Evolutionary conservation across 257 asterid genomes (phyloP).

Genomic region (Asclepias syriaca): DNA sequence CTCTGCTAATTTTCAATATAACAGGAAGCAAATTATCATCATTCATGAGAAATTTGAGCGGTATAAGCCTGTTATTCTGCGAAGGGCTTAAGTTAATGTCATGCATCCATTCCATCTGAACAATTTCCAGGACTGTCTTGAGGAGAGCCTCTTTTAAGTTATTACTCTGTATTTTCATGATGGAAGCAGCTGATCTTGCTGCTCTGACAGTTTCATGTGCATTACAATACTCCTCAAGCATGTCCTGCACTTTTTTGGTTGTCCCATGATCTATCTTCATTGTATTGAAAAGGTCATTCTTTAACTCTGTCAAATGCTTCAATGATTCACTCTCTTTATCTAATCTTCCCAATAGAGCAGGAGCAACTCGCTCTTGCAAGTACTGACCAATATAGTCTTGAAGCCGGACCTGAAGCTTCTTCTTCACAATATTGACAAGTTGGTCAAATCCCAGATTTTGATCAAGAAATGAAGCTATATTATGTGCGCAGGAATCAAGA

Average conservation of each 20-base stretch:
- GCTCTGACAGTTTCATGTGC: slow-evolving; percentile 89
- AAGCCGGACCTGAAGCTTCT: slow-evolving; percentile 56
- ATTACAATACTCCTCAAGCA: slow-evolving; percentile 88
- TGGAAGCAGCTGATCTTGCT: slow-evolving; percentile 73
- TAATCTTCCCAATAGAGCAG: slow-evolving; percentile 51
- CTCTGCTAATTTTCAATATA: slow-evolving; percentile 63
- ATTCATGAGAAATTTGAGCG: slow-evolving; percentile 50
- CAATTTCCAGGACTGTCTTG: slow-evolving; percentile 71
- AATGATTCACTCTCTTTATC: slow-evolving; percentile 57
- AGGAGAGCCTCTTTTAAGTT: slow-evolving; percentile 73
- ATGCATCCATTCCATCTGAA: slow-evolving; percentile 92
- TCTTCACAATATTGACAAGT: slow-evolving; percentile 70
- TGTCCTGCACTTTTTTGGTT: slow-evolving; percentile 48
- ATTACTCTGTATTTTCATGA: slow-evolving; percentile 71
- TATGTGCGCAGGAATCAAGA: slow-evolving; percentile 76
- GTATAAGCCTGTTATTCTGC: slow-evolving; percentile 54
- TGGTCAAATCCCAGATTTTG: slow-evolving; percentile 84
- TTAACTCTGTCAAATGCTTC: slow-evolving; percentile 45
- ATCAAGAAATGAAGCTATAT: slow-evolving; percentile 61
- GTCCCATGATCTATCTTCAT: slow-evolving; percentile 33
- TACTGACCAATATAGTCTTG: slow-evolving; percentile 68
- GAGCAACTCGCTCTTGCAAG: slow-evolving; percentile 73
- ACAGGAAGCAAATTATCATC: slow-evolving; percentile 58
- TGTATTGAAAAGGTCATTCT: slow-evolving; percentile 35
- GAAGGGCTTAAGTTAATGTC: slow-evolving; percentile 52